These are phyloP conservation scores for Tricholoma matsutake DNA, from an alignment of 768 basidiomycete genomes.

Conservation along the genomic window DNA sequence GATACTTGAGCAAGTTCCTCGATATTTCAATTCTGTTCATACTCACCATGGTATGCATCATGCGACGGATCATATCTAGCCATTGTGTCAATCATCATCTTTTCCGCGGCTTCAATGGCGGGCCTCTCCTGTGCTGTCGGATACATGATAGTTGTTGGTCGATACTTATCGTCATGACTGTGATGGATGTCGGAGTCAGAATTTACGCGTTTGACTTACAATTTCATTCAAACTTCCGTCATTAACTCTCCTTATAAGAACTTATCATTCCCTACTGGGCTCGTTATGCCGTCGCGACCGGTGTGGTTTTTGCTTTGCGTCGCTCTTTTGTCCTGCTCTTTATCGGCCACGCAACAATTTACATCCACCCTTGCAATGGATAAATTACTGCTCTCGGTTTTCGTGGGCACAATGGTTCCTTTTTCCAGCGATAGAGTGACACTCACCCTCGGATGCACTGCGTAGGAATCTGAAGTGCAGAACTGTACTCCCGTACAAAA, in stretches of 20 bases:
- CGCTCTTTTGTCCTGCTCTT: conserved; percentile 42
- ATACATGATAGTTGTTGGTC: conserved; percentile 36
- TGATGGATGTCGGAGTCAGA: conserved; percentile 1
- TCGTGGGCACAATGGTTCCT: conserved; percentile 11
- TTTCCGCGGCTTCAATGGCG: conserved; percentile 56
- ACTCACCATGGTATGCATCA: conserved; percentile 73
- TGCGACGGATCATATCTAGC: conserved; percentile 78
- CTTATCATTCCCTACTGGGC: not conserved
- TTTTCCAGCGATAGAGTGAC: not conserved
- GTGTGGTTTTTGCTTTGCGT: conserved; percentile 29
- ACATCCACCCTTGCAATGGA: not conserved
- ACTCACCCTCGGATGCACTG: not conserved
- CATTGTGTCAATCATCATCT: conserved; percentile 72
- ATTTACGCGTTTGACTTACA: not conserved
- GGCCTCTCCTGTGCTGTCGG: conserved; percentile 50
- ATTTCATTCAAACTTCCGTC: not conserved
- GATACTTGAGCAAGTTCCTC: conserved; percentile 1
- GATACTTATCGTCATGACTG: not conserved
- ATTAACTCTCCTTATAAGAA: not conserved
- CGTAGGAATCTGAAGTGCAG: conserved; percentile 39
- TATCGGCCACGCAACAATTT: not conserved
- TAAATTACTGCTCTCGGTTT: conserved; percentile 7
- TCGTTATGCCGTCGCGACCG: conserved; percentile 26
- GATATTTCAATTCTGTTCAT: not conserved
- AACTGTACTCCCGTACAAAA: conserved; percentile 38